Evolutionary conservation across 1,139 yeast genomes (phyloP), one percentile per base, ranked within the genome.

Genomic region (Kodamaea arcana): DNA sequence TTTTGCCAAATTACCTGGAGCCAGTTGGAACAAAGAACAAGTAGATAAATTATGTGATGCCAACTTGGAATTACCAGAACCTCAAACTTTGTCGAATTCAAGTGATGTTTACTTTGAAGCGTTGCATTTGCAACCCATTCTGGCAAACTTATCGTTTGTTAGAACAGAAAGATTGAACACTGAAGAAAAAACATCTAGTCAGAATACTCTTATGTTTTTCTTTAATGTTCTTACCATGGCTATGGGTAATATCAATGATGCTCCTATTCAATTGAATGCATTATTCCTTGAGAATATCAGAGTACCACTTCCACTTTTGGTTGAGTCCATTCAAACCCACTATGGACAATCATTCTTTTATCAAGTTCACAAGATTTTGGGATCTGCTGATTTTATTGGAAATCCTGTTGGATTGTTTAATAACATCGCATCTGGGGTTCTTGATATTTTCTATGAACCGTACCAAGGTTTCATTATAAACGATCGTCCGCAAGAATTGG

Each of bases 401-500:
- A 92, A 94, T 47, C 99, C 99, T 0, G 97, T 94, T 24, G 98
- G 98, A 2, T 65, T 94, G 40, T 94, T 92, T 62, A 94, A 87
- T 52, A 88, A 90, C 46, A 67, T 94, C 40, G 83, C 95, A 39
- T 87, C 97, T 0, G 98, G 99, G 33, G 94, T 92, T 8, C 76
- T 88, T 73, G 99, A 94, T 58, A 83, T 92, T 27, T 94, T 94
- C 56, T 94, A 94, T 54, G 98, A 92, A 52, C 99, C 99, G 1
- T 94, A 92, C 51, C 94, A 88, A 53, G 99, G 99, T 0, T 86
- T 87, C 48, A 78, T 92, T 35, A 77, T 92, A 73, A 90, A 85
- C 45, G 98, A 94, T 58, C 68, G 97, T 27, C 98, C 98, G 0
- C 95, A 87, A 53, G 98, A 94, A 50, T 65, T 94, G 32, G 98